A percentile compares a stretch with the other conserved stretches of the same genome.
These are phyloP conservation scores for Colletotrichum lini DNA, from an alignment of 2,329 filamentous ascomycete species.

Conservation along the genomic window DNA sequence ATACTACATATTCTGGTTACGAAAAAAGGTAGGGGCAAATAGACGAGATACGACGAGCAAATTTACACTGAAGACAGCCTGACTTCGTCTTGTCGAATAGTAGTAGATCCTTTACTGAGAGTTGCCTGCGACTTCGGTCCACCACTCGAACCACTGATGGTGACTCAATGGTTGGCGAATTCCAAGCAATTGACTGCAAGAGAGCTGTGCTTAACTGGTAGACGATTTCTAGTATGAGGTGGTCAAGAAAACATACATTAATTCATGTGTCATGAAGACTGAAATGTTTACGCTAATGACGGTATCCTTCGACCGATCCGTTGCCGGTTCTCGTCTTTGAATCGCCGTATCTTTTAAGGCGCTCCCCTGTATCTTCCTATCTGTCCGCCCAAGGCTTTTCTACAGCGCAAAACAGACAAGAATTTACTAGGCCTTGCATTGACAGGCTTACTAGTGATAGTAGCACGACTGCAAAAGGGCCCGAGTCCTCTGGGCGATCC, in stretches of 20 bases:
- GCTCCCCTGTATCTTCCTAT: slow-evolving; percentile 17
- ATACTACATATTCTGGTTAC: too few species aligned
- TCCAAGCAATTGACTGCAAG: background rate
- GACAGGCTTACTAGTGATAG: slow-evolving; percentile 71
- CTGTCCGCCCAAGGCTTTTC: slow-evolving; percentile 76
- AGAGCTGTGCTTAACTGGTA: background rate
- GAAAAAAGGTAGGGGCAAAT: too few species aligned
- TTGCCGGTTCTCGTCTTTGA: slow-evolving; percentile 29
- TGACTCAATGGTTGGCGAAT: background rate
- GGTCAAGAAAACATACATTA: slow-evolving; percentile 17
- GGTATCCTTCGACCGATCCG: slow-evolving; percentile 21
- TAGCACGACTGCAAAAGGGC: slow-evolving; percentile 69
- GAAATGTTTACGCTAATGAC: slow-evolving; percentile 11
- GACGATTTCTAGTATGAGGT: background rate
- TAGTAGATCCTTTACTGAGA: too few species aligned
- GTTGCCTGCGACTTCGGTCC: too few species aligned
- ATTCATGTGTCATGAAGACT: slow-evolving; percentile 28
- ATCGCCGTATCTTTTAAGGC: slow-evolving; percentile 18
- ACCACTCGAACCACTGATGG: background rate
- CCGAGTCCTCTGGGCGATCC: slow-evolving; percentile 49
- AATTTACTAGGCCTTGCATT: slow-evolving; percentile 77
- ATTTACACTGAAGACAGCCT: too few species aligned
- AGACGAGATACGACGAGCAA: too few species aligned
- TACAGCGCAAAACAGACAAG: slow-evolving; percentile 75
- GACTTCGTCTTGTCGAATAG: too few species aligned